These are phyloP conservation scores for Saposhnikovia divaricata DNA, from an alignment of 129 eudicot species.

Conservation along the genomic window DNA sequence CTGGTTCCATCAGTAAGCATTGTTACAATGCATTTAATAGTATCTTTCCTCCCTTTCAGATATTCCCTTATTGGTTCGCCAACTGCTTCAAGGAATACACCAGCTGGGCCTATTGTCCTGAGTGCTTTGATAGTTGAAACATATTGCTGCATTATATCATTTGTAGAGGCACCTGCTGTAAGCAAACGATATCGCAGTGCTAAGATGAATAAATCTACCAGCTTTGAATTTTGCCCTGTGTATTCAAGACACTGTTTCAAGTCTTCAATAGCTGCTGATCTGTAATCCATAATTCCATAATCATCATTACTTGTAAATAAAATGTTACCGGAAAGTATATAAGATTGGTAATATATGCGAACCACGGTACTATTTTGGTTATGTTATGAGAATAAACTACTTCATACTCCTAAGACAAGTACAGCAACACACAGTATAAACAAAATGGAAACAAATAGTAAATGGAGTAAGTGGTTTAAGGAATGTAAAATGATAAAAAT, in stretches of 20 bases:
- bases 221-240: constrained; percentile 93
- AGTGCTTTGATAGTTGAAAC: constrained; percentile 98
- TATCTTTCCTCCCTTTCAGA: constrained; percentile 84
- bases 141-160: constrained; percentile 87
- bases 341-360: not conserved
- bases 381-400: not conserved
- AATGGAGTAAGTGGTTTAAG: not conserved
- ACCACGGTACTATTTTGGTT: not conserved
- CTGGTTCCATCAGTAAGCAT: constrained; percentile 96
- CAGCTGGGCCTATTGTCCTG: constrained; percentile 91
- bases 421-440: not conserved
- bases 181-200: constrained; percentile 70
- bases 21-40: constrained; percentile 94
- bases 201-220: constrained; percentile 84
- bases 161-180: constrained; percentile 97
- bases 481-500: not conserved
- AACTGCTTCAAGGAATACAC: constrained; percentile 95
- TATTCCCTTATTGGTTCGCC: constrained; percentile 90
- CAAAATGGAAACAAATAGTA: not conserved
- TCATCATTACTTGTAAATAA: not conserved
- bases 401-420: not conserved
- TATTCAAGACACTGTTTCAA: constrained; percentile 86
- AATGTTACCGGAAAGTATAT: not conserved
- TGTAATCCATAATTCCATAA: constrained; percentile 23
- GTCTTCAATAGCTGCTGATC: constrained; percentile 96